phyloP scores from a whole-genome alignment of 345 rosid genomes.

The Murraya paniculata region DNA sequence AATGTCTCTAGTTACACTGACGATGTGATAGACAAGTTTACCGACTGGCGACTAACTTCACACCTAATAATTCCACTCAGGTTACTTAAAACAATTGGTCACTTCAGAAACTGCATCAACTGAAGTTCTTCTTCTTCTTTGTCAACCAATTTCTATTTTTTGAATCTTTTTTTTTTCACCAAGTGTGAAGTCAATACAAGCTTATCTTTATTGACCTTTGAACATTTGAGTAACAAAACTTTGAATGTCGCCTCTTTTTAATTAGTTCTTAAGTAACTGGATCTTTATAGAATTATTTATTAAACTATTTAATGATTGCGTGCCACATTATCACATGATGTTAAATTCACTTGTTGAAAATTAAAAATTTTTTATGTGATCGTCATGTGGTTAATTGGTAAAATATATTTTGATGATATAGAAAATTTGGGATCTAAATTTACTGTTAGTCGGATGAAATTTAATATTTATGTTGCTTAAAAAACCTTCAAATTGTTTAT shows the following conservation, averaged over 20 bases:
- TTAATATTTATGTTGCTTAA: too few relatives aligned
- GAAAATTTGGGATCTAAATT: too few relatives aligned
- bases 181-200: not conserved
- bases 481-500: too few relatives aligned
- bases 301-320: not conserved
- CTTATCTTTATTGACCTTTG: slow-evolving; percentile 5
- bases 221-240: not conserved
- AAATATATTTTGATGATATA: too few relatives aligned
- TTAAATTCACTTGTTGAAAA: not conserved
- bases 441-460: too few relatives aligned
- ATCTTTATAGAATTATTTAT: not conserved
- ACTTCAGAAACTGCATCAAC: not conserved
- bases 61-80: not conserved
- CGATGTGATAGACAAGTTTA: not conserved
- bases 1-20: not conserved
- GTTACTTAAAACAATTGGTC: not conserved
- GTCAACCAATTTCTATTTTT: not conserved
- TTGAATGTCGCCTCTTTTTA: not conserved
- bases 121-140: too few relatives aligned
- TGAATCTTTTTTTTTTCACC: not conserved
- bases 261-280: not conserved
- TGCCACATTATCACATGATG: not conserved
- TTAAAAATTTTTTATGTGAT: not conserved
- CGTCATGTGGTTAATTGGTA: too few relatives aligned
- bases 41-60: not conserved